These are phyloP conservation scores for Talaromyces albobiverticillius DNA, from an alignment of 2,329 filamentous ascomycete species.

Conservation along the genomic window DNA sequence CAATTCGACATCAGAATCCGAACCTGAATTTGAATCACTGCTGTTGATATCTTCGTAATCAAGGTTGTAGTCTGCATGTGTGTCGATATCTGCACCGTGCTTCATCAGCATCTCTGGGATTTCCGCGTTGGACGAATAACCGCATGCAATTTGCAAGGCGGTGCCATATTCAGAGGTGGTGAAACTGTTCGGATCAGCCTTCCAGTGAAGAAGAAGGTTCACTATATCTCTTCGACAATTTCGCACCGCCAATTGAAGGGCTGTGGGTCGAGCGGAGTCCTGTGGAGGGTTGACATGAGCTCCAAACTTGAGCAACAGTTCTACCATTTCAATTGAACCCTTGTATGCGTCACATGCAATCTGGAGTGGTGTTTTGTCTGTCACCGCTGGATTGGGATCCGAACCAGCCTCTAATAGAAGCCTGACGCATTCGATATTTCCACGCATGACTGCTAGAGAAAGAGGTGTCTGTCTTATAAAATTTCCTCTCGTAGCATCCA, in stretches of 20 bases:
- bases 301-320: conserved; percentile 17
- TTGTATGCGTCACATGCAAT: neutral
- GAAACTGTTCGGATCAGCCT: conserved; percentile 13
- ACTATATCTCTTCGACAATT: neutral
- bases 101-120: conserved; percentile 17
- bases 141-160: conserved; percentile 12
- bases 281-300: conserved; percentile 17
- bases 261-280: conserved; percentile 12
- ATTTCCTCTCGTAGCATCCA: conserved; percentile 11
- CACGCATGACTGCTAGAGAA: conserved; percentile 9
- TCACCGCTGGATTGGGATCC: conserved; percentile 16
- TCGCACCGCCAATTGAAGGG: conserved; percentile 17
- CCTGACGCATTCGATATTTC: conserved; percentile 17
- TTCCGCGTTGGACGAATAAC: conserved; percentile 2
- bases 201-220: conserved; percentile 12
- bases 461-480: conserved; percentile 14
- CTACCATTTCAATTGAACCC: neutral
- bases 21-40: neutral
- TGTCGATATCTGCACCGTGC: conserved; percentile 17
- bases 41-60: neutral
- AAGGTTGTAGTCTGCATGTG: conserved; percentile 7
- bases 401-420: conserved; percentile 18
- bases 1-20: neutral
- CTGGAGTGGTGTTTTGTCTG: conserved; percentile 2
- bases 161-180: conserved; percentile 10